These are phyloP conservation scores for Ophiostoma sp. DNA, from an alignment of 2,329 filamentous ascomycete species.

Conservation along the genomic window DNA sequence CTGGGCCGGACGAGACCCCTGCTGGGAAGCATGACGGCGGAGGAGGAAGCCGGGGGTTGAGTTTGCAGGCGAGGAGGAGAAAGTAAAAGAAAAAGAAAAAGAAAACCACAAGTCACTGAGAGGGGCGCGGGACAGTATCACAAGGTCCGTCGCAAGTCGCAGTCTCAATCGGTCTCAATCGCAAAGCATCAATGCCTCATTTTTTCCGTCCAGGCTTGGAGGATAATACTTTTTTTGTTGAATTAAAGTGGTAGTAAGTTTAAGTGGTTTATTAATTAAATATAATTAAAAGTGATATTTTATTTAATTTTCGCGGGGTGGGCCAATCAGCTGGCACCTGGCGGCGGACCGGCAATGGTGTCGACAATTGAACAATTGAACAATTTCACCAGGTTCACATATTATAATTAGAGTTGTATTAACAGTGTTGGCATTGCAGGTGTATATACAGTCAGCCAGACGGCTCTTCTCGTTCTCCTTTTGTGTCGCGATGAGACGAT, in stretches of 20 bases:
- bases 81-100: background rate
- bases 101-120: background rate
- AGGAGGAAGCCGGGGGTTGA: background rate
- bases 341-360: background rate
- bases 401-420: background rate
- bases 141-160: conserved; percentile 8
- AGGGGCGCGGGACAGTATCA: background rate
- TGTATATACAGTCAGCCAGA: background rate
- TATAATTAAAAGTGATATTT: background rate
- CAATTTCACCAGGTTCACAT: background rate
- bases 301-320: conserved; percentile 10
- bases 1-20: conserved; percentile 47
- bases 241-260: background rate
- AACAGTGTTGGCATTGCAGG: background rate
- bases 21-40: conserved; percentile 48
- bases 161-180: background rate
- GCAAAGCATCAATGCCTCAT: background rate
- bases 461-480: background rate
- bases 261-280: background rate
- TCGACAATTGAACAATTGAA: background rate
- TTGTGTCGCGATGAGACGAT: background rate
- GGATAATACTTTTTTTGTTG: conserved; percentile 1
- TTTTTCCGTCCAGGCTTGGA: background rate
- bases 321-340: conserved; percentile 14
- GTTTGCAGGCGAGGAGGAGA: background rate